These are phyloP conservation scores for Pythium inflatum DNA, from an alignment of 352 stramenopile genomes.

Conservation along the genomic window DNA sequence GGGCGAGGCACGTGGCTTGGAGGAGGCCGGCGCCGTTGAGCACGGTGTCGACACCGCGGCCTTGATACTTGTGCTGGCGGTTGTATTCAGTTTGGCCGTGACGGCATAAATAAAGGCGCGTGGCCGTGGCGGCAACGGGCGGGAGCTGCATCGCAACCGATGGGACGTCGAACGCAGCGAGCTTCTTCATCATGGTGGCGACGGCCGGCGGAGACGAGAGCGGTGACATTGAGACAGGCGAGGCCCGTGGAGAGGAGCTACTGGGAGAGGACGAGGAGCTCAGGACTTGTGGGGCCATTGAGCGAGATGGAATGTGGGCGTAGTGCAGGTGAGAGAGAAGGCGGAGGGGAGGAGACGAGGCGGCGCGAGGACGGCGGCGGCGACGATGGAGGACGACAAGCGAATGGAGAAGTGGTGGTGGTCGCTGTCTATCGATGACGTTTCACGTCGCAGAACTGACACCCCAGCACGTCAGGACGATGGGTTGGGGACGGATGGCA, in stretches of 20 bases:
- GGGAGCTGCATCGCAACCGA: constrained; percentile 61
- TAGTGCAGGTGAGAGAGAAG: background rate
- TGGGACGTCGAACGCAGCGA: constrained; percentile 23
- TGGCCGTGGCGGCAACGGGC: constrained; percentile 50
- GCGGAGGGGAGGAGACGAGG: background rate
- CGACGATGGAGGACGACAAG: background rate
- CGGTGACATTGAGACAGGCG: background rate
- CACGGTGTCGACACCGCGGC: constrained; percentile 74
- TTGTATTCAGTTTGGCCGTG: constrained; percentile 86
- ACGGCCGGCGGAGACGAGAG: constrained; percentile 12
- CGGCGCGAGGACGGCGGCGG: background rate
- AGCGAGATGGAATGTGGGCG: constrained; percentile 9
- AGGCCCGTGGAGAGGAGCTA: background rate
- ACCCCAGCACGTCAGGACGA: constrained; percentile 27
- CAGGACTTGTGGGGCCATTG: constrained; percentile 31
- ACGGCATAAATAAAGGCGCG: constrained; percentile 74
- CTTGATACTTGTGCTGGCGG: constrained; percentile 70
- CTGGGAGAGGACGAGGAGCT: background rate
- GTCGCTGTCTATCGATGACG: too few relatives aligned
- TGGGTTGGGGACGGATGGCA: constrained; percentile 11
- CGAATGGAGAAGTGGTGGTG: background rate
- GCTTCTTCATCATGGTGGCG: constrained; percentile 20
- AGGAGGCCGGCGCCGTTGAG: constrained; percentile 63
- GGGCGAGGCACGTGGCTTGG: constrained; percentile 64
- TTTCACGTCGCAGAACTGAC: constrained; percentile 19